Evolutionary conservation across 176 grass and related monocot species (phyloP).

Genomic region (Tuctoria greenei): DNA sequence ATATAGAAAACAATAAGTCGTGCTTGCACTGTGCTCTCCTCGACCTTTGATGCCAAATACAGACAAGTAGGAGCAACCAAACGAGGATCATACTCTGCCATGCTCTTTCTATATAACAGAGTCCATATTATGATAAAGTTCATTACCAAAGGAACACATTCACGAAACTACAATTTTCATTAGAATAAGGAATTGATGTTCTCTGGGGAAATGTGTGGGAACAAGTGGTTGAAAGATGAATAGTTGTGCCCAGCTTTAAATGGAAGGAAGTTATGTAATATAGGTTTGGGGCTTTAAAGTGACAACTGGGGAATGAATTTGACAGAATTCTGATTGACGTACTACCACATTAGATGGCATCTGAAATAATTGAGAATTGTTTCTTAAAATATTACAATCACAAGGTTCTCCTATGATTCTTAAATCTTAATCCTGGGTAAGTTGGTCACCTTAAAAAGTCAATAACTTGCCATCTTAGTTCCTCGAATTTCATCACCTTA

Average conservation of each 20-base stretch:
- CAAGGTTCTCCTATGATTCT: background rate
- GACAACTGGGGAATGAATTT: background rate
- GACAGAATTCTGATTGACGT: background rate
- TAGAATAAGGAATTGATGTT: background rate
- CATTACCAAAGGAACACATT: background rate
- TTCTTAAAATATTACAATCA: background rate
- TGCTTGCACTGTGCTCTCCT: slow-evolving; percentile 96
- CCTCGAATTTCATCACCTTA: slow-evolving; percentile 2
- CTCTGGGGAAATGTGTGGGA: background rate
- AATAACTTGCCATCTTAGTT: slow-evolving; percentile 4
- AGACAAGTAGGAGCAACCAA: slow-evolving; percentile 91
- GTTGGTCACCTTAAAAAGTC: background rate
- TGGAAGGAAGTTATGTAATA: slow-evolving; percentile 10
- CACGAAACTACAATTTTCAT: background rate
- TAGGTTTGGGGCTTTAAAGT: background rate
- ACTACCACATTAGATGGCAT: background rate
- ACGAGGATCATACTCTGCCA: slow-evolving; percentile 89
- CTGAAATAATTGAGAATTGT: background rate
- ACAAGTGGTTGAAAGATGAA: background rate
- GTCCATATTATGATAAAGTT: slow-evolving; percentile 13
- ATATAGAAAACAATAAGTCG: slow-evolving; percentile 98
- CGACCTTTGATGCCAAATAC: slow-evolving; percentile 97
- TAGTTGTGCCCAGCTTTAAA: background rate
- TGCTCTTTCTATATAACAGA: slow-evolving; percentile 66
- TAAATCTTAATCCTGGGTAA: background rate